A percentile compares a stretch with the other conserved stretches of the same genome.
Conservation (phyloP, 495 filamentous ascomycete genomes). For the Zalerion maritima region DNA sequence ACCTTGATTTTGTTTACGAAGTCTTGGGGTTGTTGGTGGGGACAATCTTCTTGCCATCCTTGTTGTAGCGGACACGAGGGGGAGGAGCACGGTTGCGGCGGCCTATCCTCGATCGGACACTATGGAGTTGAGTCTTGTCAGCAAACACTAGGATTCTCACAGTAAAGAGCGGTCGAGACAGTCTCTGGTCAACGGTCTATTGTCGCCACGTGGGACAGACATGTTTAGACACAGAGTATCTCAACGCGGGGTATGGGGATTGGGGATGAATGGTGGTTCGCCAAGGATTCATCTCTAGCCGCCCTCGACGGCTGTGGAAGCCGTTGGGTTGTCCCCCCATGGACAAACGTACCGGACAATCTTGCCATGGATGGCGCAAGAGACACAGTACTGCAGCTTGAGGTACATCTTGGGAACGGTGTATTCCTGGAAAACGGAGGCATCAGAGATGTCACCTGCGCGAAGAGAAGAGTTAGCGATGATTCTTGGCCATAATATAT, state of each 20-base stretch:
- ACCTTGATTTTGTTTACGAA: too few relatives aligned
- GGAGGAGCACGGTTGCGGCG: constrained; percentile 98
- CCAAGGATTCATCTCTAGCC: constrained; percentile 46
- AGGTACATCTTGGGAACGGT: constrained; percentile 99
- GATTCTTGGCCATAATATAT: not conserved
- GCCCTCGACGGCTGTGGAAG: too few relatives aligned
- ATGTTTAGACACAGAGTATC: too few relatives aligned
- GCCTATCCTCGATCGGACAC: constrained; percentile 93
- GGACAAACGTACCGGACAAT: constrained; percentile 85
- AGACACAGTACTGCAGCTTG: constrained; percentile 99
- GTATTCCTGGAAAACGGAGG: constrained; percentile 98
- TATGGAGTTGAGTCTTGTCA: constrained; percentile 34
- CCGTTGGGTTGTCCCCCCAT: constrained; percentile 17
- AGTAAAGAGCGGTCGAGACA: too few relatives aligned
- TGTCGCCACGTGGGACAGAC: too few relatives aligned
- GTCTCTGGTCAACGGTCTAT: too few relatives aligned
- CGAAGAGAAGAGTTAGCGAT: constrained; percentile 4
- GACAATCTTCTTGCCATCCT: constrained; percentile 99
- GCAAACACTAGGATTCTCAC: too few relatives aligned
- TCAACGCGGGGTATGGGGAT: constrained; percentile 11
- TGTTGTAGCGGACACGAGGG: constrained; percentile 96
- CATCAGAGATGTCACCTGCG: constrained; percentile 98
- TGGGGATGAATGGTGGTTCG: constrained; percentile 24
- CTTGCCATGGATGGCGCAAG: constrained; percentile 99
- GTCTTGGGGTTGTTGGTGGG: constrained; percentile 55